These are phyloP conservation scores for Hyphopichia buzzinii DNA, from an alignment of 1,139 yeast genomes.

Conservation along the genomic window DNA sequence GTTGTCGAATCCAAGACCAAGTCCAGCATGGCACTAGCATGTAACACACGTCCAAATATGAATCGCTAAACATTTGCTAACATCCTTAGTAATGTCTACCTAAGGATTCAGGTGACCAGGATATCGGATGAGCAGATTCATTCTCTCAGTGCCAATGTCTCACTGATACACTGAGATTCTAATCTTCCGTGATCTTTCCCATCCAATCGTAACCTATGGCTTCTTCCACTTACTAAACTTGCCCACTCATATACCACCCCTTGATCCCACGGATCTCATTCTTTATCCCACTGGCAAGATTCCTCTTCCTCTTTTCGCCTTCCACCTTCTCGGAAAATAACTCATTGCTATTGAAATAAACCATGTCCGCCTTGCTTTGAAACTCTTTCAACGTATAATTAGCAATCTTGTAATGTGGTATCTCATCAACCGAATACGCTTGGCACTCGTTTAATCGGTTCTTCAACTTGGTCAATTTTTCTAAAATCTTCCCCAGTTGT, in stretches of 20 bases:
- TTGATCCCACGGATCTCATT: slow-evolving; percentile 44
- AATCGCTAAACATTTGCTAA: no score
- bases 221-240: no score
- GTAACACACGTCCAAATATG: no score
- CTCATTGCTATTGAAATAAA: slow-evolving; percentile 30
- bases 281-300: slow-evolving; percentile 35
- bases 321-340: slow-evolving; percentile 19
- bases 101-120: no score
- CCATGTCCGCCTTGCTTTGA: slow-evolving; percentile 37
- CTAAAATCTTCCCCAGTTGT: slow-evolving; percentile 21
- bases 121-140: no score
- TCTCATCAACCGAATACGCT: slow-evolving; percentile 29
- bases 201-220: no score
- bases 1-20: no score
- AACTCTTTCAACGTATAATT: slow-evolving; percentile 34
- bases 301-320: slow-evolving; percentile 20
- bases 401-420: slow-evolving; percentile 33
- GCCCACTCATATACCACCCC: slow-evolving; percentile 47
- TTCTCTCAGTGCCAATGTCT: no score
- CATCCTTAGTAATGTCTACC: no score
- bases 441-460: slow-evolving; percentile 24
- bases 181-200: no score
- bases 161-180: no score
- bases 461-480: slow-evolving; percentile 24
- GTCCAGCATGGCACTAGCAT: no score